These are phyloP conservation scores for Colletotrichum tanaceti DNA, from an alignment of 2,329 filamentous ascomycete species.

Conservation along the genomic window DNA sequence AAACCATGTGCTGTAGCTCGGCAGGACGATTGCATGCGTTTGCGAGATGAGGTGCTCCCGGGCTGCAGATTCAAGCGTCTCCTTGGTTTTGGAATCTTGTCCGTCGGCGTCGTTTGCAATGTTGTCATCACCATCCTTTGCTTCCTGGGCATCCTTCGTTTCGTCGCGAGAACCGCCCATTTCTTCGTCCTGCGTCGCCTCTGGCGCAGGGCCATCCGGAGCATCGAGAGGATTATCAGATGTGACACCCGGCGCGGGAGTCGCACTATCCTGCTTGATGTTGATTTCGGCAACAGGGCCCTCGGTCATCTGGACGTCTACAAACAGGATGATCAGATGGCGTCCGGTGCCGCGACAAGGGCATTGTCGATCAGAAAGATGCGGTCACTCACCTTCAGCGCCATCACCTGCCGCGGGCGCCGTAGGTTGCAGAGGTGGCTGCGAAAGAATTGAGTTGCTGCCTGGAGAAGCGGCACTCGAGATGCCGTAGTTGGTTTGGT, in stretches of 20 bases:
- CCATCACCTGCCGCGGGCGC: conserved; percentile 21
- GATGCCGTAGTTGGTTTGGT: conserved; percentile 67
- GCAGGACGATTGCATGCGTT: conserved; percentile 94
- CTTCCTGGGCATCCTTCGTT: conserved; percentile 57
- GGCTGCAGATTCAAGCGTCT: conserved; percentile 84
- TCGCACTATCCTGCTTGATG: conserved; percentile 71
- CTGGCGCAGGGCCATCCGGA: conserved; percentile 71
- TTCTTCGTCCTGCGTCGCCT: conserved; percentile 80
- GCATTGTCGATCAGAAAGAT: conserved; percentile 41
- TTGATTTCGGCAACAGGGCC: conserved; percentile 57
- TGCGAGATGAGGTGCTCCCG: conserved; percentile 93
- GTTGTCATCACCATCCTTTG: conserved; percentile 58
- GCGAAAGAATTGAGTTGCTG: conserved; percentile 67
- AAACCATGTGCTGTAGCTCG: conserved; percentile 98
- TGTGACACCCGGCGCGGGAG: conserved; percentile 64
- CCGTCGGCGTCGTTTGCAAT: conserved; percentile 59
- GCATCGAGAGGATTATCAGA: conserved; percentile 77
- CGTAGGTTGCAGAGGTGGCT: conserved; percentile 60
- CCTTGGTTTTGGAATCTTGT: conserved; percentile 78
- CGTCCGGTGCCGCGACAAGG: conserved; percentile 2
- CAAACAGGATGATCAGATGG: conserved; percentile 15
- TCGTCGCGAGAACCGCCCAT: conserved; percentile 75
- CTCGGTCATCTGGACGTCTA: conserved; percentile 75
- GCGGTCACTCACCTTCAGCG: conserved; percentile 30
- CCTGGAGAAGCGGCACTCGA: conserved; percentile 68